These are phyloP conservation scores for Picochlorum sp. DNA, from an alignment of 139 green algal genomes.

Conservation along the genomic window DNA sequence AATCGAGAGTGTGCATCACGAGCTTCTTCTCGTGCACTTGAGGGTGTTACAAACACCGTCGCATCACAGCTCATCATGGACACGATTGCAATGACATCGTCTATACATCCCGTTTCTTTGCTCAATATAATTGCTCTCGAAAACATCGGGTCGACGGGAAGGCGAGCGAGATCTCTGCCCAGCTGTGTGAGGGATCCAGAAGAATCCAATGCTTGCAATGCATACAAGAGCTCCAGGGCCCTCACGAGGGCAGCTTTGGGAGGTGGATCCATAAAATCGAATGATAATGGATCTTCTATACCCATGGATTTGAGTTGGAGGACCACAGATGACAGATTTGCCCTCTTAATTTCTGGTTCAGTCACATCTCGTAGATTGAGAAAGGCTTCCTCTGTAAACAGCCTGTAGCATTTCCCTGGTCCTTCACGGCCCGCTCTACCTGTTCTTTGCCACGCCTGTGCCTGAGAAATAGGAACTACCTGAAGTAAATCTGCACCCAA, in stretches of 20 bases:
- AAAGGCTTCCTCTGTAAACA: conserved; percentile 86
- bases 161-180: conserved; percentile 47
- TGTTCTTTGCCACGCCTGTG: conserved; percentile 75
- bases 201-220: conserved; percentile 69
- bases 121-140: conserved; percentile 27
- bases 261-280: conserved; percentile 87
- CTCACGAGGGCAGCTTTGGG: conserved; percentile 75
- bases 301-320: conserved; percentile 83
- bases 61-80: conserved; percentile 67
- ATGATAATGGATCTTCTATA: conserved; percentile 81
- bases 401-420: conserved; percentile 77
- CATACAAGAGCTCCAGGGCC: conserved; percentile 63
- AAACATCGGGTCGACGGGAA: conserved; percentile 81
- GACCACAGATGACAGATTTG: conserved; percentile 65
- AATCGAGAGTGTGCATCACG: conserved; percentile 55
- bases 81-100: conserved; percentile 66
- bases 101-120: conserved; percentile 46
- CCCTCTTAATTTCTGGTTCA: conserved; percentile 75
- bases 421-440: conserved; percentile 77
- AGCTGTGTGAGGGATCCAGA: conserved; percentile 41
- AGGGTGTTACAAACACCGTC: conserved; percentile 14
- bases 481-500: conserved; percentile 71
- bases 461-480: conserved; percentile 64
- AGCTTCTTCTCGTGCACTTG: conserved; percentile 55
- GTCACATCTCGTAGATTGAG: conserved; percentile 44